Evolutionary conservation across 164 flowering plant species (phyloP), one percentile per base, ranked within the genome.

Genomic region (Liquidambar formosana): DNA sequence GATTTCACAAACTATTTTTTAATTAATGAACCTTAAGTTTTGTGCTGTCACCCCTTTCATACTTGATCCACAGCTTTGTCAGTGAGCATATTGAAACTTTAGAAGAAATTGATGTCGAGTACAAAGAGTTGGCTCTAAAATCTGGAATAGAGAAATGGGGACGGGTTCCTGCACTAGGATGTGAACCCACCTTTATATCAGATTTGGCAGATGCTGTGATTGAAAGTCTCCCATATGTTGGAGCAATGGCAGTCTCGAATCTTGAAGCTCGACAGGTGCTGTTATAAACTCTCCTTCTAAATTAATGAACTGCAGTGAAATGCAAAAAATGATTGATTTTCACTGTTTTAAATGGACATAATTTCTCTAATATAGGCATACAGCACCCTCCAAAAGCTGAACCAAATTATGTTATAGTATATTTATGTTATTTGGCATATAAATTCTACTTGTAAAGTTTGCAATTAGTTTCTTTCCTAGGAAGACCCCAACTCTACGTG

Each of bases 121-220:
- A 95, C 78, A 93, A 85, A 79, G 98, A 91, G 85, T 84, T 95
- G 78, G 99, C 99, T 61, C 67, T 93, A 48, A 72, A 89, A 73
- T 95, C 98, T 72, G 99, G 99, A 19, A 91, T 95, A 77, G 72
- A 88, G 75, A 87, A 86, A 33, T 93, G 98, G 98, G 97, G 99
- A 0, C 94, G 98, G 69, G 99, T 91, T 73, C 99, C 99, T 72
- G 97, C 98, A 33, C 80, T 95, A 68, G 96, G 95, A 61, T 91
- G 97, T 76, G 97, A 91, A 68, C 91, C 96, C 2, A 84, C 89
- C 61, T 95, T 95, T 82, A 95, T 95, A 71, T 79, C 92, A 57
- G 98, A 95, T 75, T 78, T 95, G 75, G 99, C 99, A 69, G 97
- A 93, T 90, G 99, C 99, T 18, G 98, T 95, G 25, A 91, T 95